Percentiles rank a stretch among this genome's conserved stretches.
phyloP scores from a whole-genome alignment of 2,329 filamentous ascomycete species.

The Elsinoe fawcettii region DNA sequence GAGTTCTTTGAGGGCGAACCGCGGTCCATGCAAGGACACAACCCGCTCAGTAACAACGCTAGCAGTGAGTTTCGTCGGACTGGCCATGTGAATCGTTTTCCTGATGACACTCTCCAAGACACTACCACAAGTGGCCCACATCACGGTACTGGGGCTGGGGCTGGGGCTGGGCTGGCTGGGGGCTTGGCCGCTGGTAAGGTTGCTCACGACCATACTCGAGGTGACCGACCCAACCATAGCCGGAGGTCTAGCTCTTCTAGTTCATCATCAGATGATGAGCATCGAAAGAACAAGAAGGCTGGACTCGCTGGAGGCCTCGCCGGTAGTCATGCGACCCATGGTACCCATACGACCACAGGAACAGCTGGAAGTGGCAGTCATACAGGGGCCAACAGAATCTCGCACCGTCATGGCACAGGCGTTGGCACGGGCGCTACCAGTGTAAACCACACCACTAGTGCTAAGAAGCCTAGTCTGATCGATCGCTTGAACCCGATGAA shows the following conservation, averaged over 20 bases:
- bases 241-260: too few relatives aligned
- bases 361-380: too few relatives aligned
- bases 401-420: background rate
- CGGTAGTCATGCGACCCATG: too few relatives aligned
- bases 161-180: slow-evolving; percentile 14
- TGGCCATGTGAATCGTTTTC: slow-evolving; percentile 13
- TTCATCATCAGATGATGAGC: too few relatives aligned
- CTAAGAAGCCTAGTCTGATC: slow-evolving; percentile 42
- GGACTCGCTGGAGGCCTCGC: too few relatives aligned
- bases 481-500: slow-evolving; percentile 49
- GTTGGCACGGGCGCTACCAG: slow-evolving; percentile 4
- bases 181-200: background rate
- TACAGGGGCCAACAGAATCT: too few relatives aligned
- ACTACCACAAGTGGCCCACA: background rate
- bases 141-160: slow-evolving; percentile 18
- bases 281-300: too few relatives aligned
- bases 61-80: slow-evolving; percentile 13
- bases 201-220: background rate
- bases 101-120: slow-evolving; percentile 16
- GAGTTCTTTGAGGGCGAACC: slow-evolving; percentile 58
- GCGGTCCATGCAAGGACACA: slow-evolving; percentile 37
- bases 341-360: too few relatives aligned
- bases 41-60: slow-evolving; percentile 10
- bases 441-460: slow-evolving; percentile 11
- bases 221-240: too few relatives aligned